Percentiles rank a stretch among this genome's conserved stretches.
Conservation (phyloP, 495 filamentous ascomycete genomes). For the Cercophora sp. region DNA sequence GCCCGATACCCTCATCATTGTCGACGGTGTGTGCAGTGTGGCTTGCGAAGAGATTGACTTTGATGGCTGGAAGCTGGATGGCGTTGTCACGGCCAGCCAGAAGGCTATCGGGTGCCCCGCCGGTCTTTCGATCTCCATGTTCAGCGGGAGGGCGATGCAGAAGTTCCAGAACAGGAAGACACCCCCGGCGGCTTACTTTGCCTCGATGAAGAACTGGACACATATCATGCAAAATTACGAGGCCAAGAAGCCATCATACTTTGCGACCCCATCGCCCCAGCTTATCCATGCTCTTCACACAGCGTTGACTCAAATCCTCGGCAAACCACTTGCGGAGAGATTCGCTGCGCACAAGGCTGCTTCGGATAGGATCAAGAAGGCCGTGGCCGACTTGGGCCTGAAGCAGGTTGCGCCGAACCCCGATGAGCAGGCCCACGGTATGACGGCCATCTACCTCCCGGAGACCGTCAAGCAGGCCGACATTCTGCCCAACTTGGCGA, state of each 20-base stretch:
- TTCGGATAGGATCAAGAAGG: slow-evolving; percentile 78
- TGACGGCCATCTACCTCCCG: slow-evolving; percentile 96
- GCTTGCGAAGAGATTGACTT: slow-evolving; percentile 94
- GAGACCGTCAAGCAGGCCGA: slow-evolving; percentile 75
- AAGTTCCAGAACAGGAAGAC: slow-evolving; percentile 72
- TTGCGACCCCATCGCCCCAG: slow-evolving; percentile 93
- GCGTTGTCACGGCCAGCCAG: slow-evolving; percentile 88
- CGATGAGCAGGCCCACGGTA: slow-evolving; percentile 90
- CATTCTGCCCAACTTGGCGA: slow-evolving; percentile 77
- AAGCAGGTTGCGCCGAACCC: slow-evolving; percentile 79
- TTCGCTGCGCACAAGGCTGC: slow-evolving; percentile 73
- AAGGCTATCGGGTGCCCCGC: slow-evolving; percentile 96
- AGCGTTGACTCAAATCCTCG: slow-evolving; percentile 80
- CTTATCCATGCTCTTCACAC: slow-evolving; percentile 93
- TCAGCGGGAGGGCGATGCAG: slow-evolving; percentile 83
- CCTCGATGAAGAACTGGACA: slow-evolving; percentile 93
- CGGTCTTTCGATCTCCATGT: slow-evolving; percentile 88
- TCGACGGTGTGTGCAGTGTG: slow-evolving; percentile 96
- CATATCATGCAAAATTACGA: slow-evolving; percentile 99
- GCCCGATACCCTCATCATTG: slow-evolving; percentile 83
- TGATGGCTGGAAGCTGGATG: slow-evolving; percentile 90
- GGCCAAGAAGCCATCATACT: slow-evolving; percentile 93
- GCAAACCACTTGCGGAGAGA: slow-evolving; percentile 68
- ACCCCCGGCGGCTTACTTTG: slow-evolving; percentile 82
- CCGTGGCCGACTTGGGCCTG: slow-evolving; percentile 72